These are phyloP conservation scores for Alopecurus myosuroides DNA, from an alignment of 176 grass and related monocot species.

Conservation along the genomic window DNA sequence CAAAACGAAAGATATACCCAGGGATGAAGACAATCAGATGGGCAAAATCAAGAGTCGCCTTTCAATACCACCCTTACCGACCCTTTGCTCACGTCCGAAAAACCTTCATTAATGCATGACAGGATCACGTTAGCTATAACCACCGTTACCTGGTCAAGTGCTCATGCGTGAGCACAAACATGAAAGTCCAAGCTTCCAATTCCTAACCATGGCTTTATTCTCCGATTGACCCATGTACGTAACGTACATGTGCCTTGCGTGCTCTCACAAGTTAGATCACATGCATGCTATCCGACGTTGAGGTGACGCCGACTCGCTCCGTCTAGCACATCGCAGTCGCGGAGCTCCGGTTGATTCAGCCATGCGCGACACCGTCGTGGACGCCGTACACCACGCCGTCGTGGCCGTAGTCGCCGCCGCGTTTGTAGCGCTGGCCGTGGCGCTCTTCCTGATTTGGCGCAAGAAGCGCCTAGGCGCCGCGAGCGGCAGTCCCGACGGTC, in stretches of 20 bases:
- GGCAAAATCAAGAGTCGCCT: background rate
- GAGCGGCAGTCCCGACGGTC: background rate
- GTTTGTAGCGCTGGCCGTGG: slow-evolving; percentile 28
- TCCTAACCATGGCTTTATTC: background rate
- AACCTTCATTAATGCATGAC: background rate
- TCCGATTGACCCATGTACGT: background rate
- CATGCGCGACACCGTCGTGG: slow-evolving; percentile 28
- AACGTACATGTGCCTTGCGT: slow-evolving; percentile 5
- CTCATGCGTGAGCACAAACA: slow-evolving; percentile 10
- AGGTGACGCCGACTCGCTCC: background rate
- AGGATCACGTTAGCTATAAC: slow-evolving; percentile 45
- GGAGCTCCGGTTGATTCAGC: background rate
- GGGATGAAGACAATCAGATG: background rate
- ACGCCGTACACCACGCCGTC: slow-evolving; percentile 26
- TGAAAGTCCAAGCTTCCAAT: slow-evolving; percentile 11
- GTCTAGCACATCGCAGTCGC: background rate
- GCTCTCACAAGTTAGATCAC: background rate
- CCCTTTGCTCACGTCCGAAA: background rate
- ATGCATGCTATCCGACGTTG: background rate
- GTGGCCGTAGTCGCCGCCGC: slow-evolving; percentile 5
- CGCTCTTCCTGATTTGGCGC: slow-evolving; percentile 44
- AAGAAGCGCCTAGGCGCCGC: slow-evolving; percentile 2
- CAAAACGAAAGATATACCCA: background rate
- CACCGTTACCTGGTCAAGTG: slow-evolving; percentile 16
- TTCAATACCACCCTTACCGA: slow-evolving; percentile 16